A percentile compares a stretch with the other conserved stretches of the same genome.
Conservation (phyloP, 192 early-diverging fungal genomes). For the Piromyces finnis region DNA sequence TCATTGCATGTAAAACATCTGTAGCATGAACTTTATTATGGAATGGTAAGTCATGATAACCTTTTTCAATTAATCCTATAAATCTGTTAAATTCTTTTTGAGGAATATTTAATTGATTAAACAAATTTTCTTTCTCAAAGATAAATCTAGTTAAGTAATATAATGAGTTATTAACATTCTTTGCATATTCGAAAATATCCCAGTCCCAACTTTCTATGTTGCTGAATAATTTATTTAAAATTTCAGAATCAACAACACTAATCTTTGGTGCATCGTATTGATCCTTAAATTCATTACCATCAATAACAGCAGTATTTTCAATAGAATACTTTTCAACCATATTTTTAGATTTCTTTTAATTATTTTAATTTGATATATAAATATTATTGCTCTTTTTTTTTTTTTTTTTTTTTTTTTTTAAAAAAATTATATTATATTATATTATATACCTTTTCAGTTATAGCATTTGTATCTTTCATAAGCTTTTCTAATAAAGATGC, state of each 20-base stretch:
- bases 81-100: neutral
- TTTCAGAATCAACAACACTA: neutral
- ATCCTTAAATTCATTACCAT: neutral
- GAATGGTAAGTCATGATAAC: constrained; percentile 1
- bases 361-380: too few relatives aligned
- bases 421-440: too few relatives aligned
- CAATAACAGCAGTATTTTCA: neutral
- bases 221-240: neutral
- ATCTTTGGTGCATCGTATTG: neutral
- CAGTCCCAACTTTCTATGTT: constrained; percentile 1
- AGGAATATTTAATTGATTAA: neutral
- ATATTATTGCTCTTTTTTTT: too few relatives aligned
- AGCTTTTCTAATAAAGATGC: neutral
- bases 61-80: constrained; percentile 1
- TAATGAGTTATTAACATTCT: neutral
- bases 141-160: neutral
- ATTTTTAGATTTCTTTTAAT: neutral
- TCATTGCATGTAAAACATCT: constrained; percentile 1
- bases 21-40: constrained; percentile 1
- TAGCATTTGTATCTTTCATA: neutral
- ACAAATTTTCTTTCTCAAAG: neutral
- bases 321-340: neutral
- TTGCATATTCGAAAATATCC: constrained; percentile 1
- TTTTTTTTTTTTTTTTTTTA: too few relatives aligned
- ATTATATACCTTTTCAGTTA: neutral